Evolutionary conservation across 2,329 filamentous ascomycete genomes (phyloP).

Genomic region (Calonectria hawksworthii): DNA sequence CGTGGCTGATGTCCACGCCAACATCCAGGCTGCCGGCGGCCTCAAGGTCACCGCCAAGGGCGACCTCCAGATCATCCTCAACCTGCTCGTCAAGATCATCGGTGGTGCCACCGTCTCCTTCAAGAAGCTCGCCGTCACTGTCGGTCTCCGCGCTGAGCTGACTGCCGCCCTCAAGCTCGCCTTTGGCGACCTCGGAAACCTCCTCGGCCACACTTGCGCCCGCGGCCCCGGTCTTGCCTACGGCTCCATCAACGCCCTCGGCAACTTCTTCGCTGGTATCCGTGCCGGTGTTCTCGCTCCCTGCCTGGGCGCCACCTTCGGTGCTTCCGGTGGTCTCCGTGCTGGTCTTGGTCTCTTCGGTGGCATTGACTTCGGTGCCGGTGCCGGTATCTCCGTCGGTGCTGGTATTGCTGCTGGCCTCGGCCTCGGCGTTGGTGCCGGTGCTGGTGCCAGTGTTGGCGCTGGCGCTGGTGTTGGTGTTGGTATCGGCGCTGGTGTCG

Average conservation of each 20-base stretch:
- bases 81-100: background rate
- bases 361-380: background rate
- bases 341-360: background rate
- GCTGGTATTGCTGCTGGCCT: background rate
- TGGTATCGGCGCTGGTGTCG: background rate
- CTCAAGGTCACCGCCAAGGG: background rate
- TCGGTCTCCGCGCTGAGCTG: background rate
- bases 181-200: background rate
- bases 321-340: slow-evolving; percentile 1
- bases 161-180: background rate
- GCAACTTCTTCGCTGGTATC: background rate
- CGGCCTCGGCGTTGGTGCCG: background rate
- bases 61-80: background rate
- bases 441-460: background rate
- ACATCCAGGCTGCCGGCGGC: background rate
- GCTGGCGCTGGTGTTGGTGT: background rate
- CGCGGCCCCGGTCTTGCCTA: background rate
- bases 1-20: background rate
- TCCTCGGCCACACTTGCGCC: background rate
- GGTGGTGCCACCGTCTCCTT: background rate
- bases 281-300: background rate
- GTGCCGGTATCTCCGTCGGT: background rate
- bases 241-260: background rate
- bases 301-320: background rate
- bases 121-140: background rate